A percentile compares a stretch with the other conserved stretches of the same genome.
Evolutionary conservation across 176 grass and related monocot species (phyloP).

Genomic region (Metroxylon sagu): DNA sequence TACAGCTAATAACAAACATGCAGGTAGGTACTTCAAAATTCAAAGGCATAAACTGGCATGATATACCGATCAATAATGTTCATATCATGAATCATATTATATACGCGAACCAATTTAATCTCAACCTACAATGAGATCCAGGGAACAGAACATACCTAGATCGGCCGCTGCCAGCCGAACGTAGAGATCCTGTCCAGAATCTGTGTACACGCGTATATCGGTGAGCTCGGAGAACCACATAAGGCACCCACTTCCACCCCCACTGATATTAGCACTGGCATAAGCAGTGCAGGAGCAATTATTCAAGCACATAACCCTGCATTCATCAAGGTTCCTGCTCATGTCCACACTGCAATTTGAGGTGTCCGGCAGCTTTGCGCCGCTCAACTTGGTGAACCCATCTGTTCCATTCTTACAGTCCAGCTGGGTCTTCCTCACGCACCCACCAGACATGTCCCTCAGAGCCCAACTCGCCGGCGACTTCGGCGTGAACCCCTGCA

Average conservation of each 20-base stretch:
- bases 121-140: too few relatives aligned
- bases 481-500: conserved; percentile 32
- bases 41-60: too few relatives aligned
- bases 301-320: conserved; percentile 27
- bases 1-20: too few relatives aligned
- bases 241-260: conserved; percentile 31
- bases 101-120: too few relatives aligned
- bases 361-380: conserved; percentile 62
- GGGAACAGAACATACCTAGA: conserved; percentile 27
- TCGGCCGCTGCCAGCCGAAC: conserved; percentile 38
- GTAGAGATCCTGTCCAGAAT: conserved; percentile 46
- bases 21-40: too few relatives aligned
- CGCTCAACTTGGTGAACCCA: conserved; percentile 28
- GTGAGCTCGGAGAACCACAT: conserved; percentile 42
- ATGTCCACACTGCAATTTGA: conserved; percentile 22
- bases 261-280: conserved; percentile 36
- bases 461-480: conserved; percentile 27
- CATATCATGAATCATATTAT: too few relatives aligned
- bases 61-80: too few relatives aligned
- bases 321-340: conserved; percentile 26
- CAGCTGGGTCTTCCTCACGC: conserved; percentile 33
- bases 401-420: conserved; percentile 35
- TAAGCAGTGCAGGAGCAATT: conserved; percentile 66
- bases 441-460: conserved; percentile 31
- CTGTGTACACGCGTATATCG: conserved; percentile 37